Conservation (phyloP, 2,329 filamentous ascomycete species). For the Exophiala xenobiotica region DNA sequence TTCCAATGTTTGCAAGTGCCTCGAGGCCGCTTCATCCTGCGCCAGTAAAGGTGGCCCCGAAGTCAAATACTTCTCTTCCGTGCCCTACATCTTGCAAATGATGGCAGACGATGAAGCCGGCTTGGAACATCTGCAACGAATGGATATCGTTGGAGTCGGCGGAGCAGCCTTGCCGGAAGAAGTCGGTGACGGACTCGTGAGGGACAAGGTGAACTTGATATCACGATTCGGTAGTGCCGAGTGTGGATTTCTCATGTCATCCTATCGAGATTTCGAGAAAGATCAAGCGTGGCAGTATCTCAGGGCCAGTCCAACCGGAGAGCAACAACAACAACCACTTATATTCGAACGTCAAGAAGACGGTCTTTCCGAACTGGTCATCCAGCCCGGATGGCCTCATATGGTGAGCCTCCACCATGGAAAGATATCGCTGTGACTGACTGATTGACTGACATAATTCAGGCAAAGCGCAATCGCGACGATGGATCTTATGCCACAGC, state of each 20-base stretch:
- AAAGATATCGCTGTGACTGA: no score
- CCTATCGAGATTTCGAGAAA: slow-evolving; percentile 53
- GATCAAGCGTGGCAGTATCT: slow-evolving; percentile 65
- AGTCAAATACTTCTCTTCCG: slow-evolving; percentile 61
- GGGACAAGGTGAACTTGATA: slow-evolving; percentile 54
- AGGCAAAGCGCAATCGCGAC: slow-evolving; percentile 55
- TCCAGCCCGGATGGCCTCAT: slow-evolving; percentile 58
- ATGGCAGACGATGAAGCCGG: slow-evolving; percentile 47
- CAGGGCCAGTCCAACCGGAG: slow-evolving; percentile 44
- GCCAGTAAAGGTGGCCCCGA: slow-evolving; percentile 27
- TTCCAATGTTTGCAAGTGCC: slow-evolving; percentile 51
- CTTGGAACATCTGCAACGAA: slow-evolving; percentile 45
- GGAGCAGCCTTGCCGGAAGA: slow-evolving; percentile 57
- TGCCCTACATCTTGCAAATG: slow-evolving; percentile 59
- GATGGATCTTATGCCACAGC: slow-evolving; percentile 64
- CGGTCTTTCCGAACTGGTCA: slow-evolving; percentile 55
- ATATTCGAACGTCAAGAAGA: slow-evolving; percentile 49
- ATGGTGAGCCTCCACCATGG: slow-evolving; percentile 37
- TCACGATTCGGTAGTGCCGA: slow-evolving; percentile 66
- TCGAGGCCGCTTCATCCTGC: slow-evolving; percentile 37
- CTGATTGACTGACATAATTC: no score
- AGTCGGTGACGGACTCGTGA: slow-evolving; percentile 56
- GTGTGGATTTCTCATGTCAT: slow-evolving; percentile 65
- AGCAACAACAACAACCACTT: slow-evolving; percentile 37
- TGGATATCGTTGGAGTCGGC: slow-evolving; percentile 64